Percentiles rank a stretch among this genome's conserved stretches.
Conservation (phyloP, 2,329 filamentous ascomycete genomes). For the Tolypocladium paradoxum region DNA sequence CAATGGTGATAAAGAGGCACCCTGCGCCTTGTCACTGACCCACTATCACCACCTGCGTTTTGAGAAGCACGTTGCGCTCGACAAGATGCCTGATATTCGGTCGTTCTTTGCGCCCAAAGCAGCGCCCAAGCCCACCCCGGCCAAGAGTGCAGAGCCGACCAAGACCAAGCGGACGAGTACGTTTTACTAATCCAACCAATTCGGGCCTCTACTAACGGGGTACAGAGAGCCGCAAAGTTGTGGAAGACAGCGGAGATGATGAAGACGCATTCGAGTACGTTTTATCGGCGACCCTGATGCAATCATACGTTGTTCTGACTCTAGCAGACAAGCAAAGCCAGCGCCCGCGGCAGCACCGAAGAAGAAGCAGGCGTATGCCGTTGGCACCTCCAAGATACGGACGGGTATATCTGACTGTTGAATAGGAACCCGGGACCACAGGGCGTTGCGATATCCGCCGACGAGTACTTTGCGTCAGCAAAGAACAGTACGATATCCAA, state of each 20-base stretch:
- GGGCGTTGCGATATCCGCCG: constrained; percentile 42
- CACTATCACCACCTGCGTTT: not conserved
- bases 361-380: constrained; percentile 44
- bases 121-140: constrained; percentile 35
- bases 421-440: constrained; percentile 29
- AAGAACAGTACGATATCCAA: constrained; percentile 29
- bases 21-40: not conserved
- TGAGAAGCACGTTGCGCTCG: not conserved
- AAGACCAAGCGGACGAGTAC: constrained; percentile 36
- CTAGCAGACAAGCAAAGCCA: constrained; percentile 39
- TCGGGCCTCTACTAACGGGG: constrained; percentile 8
- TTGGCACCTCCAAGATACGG: not conserved
- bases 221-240: constrained; percentile 52
- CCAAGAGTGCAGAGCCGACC: constrained; percentile 32
- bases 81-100: constrained; percentile 76
- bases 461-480: constrained; percentile 44
- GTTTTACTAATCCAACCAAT: constrained; percentile 8
- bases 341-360: constrained; percentile 35
- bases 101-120: constrained; percentile 79
- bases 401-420: not conserved
- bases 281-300: not conserved
- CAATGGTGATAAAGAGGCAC: constrained; percentile 12
- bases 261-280: constrained; percentile 37
- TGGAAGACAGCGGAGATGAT: constrained; percentile 75
- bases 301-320: constrained; percentile 6